Evolutionary conservation across 768 basidiomycete genomes (phyloP).

Genomic region (Kockovaella imperatae): DNA sequence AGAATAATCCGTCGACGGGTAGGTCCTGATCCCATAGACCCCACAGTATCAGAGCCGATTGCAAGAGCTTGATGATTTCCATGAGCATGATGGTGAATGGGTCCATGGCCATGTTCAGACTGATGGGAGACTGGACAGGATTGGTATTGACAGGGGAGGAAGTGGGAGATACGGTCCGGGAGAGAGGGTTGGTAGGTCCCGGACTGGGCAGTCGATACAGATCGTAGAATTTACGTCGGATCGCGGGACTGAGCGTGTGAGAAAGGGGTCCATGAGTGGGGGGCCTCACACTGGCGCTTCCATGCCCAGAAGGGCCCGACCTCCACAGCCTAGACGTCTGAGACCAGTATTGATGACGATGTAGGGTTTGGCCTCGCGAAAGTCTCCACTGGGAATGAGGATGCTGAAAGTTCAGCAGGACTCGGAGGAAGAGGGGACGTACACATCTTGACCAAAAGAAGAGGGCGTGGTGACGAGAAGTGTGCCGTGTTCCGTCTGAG

Average conservation of each 20-base stretch:
- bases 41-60: conserved; percentile 27
- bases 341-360: conserved; percentile 35
- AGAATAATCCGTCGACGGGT: conserved; percentile 32
- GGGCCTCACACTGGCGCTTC: conserved; percentile 28
- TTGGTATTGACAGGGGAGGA: conserved; percentile 11
- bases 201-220: conserved; percentile 28
- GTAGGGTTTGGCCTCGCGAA: conserved; percentile 29
- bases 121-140: neutral
- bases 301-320: conserved; percentile 31
- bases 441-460: conserved; percentile 35
- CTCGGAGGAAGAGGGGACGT: conserved; percentile 1
- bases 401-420: conserved; percentile 8
- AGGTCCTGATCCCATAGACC: conserved; percentile 18
- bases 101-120: conserved; percentile 10
- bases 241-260: conserved; percentile 13
- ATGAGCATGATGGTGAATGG: conserved; percentile 26
- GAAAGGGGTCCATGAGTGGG: too few species aligned
- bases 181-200: conserved; percentile 3
- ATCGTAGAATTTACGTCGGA: conserved; percentile 34
- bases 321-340: conserved; percentile 35
- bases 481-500: conserved; percentile 29
- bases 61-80: conserved; percentile 33
- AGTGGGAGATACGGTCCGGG: conserved; percentile 14
- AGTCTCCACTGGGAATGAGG: conserved; percentile 32
- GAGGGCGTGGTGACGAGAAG: conserved; percentile 32